These are phyloP conservation scores for Arthrobotrys megalospora DNA, from an alignment of 2,329 filamentous ascomycete genomes.

Conservation along the genomic window DNA sequence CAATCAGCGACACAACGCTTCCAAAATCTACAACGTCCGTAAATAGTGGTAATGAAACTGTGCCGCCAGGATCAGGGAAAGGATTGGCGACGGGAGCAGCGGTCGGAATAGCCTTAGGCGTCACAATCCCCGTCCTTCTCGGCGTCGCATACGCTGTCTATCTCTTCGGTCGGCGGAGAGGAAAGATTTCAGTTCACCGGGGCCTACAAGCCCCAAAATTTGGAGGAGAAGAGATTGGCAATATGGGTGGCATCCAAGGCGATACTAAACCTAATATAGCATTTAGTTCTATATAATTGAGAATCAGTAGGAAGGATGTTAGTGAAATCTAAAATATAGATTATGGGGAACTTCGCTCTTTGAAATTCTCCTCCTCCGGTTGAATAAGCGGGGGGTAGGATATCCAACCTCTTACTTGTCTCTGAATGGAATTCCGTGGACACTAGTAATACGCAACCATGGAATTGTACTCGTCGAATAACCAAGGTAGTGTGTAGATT, in stretches of 20 bases:
- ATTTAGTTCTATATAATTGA: no score
- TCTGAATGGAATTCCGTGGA: no score
- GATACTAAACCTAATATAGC: neutral
- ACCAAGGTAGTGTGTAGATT: no score
- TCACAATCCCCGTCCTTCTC: neutral
- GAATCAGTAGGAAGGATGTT: no score
- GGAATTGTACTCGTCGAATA: no score
- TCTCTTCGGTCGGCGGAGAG: neutral
- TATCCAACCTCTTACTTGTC: no score
- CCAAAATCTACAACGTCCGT: neutral
- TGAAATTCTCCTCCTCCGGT: no score
- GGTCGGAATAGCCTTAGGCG: constrained; percentile 9
- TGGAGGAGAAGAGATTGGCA: neutral
- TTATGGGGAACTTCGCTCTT: no score
- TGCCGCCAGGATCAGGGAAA: neutral
- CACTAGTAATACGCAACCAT: no score
- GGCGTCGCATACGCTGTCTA: neutral
- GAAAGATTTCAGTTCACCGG: neutral
- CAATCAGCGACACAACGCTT: neutral
- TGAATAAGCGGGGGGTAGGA: no score
- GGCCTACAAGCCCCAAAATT: neutral
- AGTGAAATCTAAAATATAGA: no score
- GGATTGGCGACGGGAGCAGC: constrained; percentile 4
- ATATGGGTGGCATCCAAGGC: constrained; percentile 1
- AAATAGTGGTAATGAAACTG: neutral